Conservation (phyloP, 768 basidiomycete species). For the Boletus vinaceobasis region DNA sequence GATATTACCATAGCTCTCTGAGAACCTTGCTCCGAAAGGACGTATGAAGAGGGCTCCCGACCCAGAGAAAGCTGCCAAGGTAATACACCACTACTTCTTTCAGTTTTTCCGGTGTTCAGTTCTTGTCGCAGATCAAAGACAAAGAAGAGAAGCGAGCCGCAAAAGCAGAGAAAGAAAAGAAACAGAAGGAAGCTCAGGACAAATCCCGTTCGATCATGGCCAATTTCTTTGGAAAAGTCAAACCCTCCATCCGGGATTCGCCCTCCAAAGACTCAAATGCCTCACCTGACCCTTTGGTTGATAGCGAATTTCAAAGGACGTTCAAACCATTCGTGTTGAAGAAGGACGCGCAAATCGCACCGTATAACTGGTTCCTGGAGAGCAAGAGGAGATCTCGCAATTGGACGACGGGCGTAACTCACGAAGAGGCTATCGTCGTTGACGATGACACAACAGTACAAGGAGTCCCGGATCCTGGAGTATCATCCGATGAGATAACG, state of each 20-base stretch:
- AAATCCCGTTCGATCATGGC: conserved; percentile 76
- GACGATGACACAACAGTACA: conserved; percentile 38
- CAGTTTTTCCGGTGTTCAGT: conserved; percentile 3
- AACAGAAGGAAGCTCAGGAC: conserved; percentile 62
- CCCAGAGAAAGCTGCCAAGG: conserved; percentile 46
- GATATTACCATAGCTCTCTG: conserved; percentile 14
- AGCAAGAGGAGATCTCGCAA: conserved; percentile 24
- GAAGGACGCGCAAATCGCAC: conserved; percentile 70
- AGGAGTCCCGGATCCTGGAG: not conserved
- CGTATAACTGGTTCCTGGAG: conserved; percentile 63
- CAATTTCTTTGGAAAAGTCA: conserved; percentile 72
- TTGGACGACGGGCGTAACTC: conserved; percentile 20
- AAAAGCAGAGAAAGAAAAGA: conserved; percentile 69
- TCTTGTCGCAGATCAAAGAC: conserved; percentile 56
- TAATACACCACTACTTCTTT: conserved; percentile 6
- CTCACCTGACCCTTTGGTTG: conserved; percentile 33
- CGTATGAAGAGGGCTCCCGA: conserved; percentile 53
- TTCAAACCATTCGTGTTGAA: conserved; percentile 82
- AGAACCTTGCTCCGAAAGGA: conserved; percentile 28
- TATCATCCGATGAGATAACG: not conserved
- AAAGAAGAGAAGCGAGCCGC: conserved; percentile 63
- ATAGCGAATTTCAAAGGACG: conserved; percentile 65
- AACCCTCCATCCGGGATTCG: conserved; percentile 28
- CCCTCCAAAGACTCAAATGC: conserved; percentile 26
- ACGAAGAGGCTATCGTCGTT: conserved; percentile 56